Evolutionary conservation across 139 green algal species (phyloP).

Genomic region (Raphidocelis subcapitata): DNA sequence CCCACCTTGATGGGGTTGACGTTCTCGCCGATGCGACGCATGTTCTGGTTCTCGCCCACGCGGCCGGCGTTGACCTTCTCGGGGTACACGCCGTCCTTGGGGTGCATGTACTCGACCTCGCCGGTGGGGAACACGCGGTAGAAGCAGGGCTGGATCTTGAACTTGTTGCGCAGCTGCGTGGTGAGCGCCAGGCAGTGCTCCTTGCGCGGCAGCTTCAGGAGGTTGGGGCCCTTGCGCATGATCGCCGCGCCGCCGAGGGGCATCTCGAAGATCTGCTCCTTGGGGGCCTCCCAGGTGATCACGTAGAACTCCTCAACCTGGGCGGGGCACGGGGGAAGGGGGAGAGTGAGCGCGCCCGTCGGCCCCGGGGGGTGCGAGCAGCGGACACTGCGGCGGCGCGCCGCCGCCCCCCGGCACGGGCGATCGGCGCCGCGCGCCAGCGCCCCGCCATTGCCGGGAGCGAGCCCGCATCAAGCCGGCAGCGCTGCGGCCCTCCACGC

Average conservation of each 20-base stretch:
- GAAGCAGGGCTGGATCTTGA: constrained; percentile 92
- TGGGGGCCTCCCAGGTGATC: constrained; percentile 94
- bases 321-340: neutral
- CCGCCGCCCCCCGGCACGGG: no score
- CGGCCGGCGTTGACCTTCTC: constrained; percentile 99
- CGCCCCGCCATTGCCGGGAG: no score
- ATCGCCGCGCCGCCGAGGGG: constrained; percentile 97
- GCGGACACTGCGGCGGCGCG: no score
- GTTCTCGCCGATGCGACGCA: constrained; percentile 96
- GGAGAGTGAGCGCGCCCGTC: no score
- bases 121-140: constrained; percentile 95
- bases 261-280: constrained; percentile 99
- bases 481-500: no score
- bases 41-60: constrained; percentile 83
- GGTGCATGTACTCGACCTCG: constrained; percentile 99
- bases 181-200: constrained; percentile 98
- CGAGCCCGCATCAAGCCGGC: no score
- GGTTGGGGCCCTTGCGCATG: constrained; percentile 97
- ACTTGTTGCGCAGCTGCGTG: constrained; percentile 96
- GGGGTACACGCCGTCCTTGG: constrained; percentile 98
- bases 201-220: constrained; percentile 99
- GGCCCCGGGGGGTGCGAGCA: no score
- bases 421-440: no score
- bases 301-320: constrained; percentile 97
- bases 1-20: constrained; percentile 82